Evolutionary conservation across 2,329 filamentous ascomycete species (phyloP), one percentile per base, ranked within the genome.

Genomic region (Monosporascus cannonballus): DNA sequence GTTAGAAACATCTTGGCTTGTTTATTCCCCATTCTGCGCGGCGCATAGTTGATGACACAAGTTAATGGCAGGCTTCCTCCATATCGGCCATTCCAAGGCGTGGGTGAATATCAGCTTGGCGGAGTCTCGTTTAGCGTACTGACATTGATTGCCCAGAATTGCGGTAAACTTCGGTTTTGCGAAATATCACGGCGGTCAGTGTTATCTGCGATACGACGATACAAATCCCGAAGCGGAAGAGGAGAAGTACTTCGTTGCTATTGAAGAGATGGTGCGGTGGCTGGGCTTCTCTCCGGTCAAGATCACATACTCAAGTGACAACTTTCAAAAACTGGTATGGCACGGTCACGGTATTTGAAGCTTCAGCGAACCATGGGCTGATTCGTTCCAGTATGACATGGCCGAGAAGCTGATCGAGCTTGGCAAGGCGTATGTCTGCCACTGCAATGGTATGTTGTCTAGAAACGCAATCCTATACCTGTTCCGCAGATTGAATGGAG

Each of bases 131-230:
- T 20, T 14, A 44, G 18, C 41, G 8, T 2, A 44, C 42, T 46
- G 42, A 25, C 17, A 24, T 14, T 34, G 3, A 2, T 46, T 3
- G 17, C 3, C 17, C 8, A 46, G 42, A 22, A 96, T 97, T 69
- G 87, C 90, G 0, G 84, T 97, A 70, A 96, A 97, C 73, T 97
- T 97, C 72, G 93, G 93, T 6, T 97, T 96, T 68, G 93, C 94
- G 15, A 84, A 82, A 65, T 85, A 86, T 65, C 89, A 96, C 67
- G 87, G 87, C 37, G 93, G 93, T 54, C 76, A 85, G 56, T 88
- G 84, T 70, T 86, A 87, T 64, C 72, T 91, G 56, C 81, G 93
- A 63, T 96, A 89, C 69, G 94, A 97, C 68, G 94, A 97, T 64
- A 97, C 94, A 15, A 97, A 97, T 69, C 94, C 94, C 1, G 90